Evolutionary conservation across 768 basidiomycete genomes (phyloP), one percentile per base, ranked within the genome.

Genomic region (Rhodotorula toruloides): DNA sequence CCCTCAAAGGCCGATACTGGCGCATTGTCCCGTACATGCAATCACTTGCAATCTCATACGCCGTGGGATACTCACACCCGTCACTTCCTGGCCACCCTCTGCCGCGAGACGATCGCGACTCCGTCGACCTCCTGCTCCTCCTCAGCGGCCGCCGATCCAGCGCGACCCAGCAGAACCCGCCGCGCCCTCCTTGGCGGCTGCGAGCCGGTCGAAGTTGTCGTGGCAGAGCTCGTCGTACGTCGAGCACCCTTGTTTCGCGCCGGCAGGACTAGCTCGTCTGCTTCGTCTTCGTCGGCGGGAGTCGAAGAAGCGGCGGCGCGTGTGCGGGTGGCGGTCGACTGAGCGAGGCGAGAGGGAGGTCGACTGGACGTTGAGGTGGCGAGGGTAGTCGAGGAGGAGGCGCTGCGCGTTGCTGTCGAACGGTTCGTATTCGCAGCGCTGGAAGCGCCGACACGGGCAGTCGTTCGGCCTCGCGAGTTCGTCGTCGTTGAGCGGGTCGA

Each of bases 101-200:
- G 21, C 25, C 55, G 31, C 31, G 48, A n/a, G 1, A 65, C 63
- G 7, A 65, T 58, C 0, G 52, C 42, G 22, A 58, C 63, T 0
- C 63, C 63, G 9, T 59, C 63, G 12, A 65, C 19, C 37, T 59
- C 63, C 27, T 54, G 53, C 13, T 59, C 63, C 16, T 59, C 63
- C 22, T 64, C 63, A 13, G 52, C 50, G 5, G 9, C 39, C 3
- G 29, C 14, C 12, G 36, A 36, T 4, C 52, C 57, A 5, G 43
- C 36, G 8, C 53, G n/a, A 0, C 60, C 46, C 6, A 67, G 44
- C 31, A 62, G 22, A 1, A 62, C 53, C 21, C 60, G 25, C 31
- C 66, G 31, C 21, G 66, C 61, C 32, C 58, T 47, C 0, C 61
- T 27, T 46, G 32, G 32, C 22, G 59, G 54, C 44, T 54, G 42